Evolutionary conservation across 495 filamentous ascomycete genomes (phyloP), one percentile per base, ranked within the genome.

Genomic region (Penicillium steckii): DNA sequence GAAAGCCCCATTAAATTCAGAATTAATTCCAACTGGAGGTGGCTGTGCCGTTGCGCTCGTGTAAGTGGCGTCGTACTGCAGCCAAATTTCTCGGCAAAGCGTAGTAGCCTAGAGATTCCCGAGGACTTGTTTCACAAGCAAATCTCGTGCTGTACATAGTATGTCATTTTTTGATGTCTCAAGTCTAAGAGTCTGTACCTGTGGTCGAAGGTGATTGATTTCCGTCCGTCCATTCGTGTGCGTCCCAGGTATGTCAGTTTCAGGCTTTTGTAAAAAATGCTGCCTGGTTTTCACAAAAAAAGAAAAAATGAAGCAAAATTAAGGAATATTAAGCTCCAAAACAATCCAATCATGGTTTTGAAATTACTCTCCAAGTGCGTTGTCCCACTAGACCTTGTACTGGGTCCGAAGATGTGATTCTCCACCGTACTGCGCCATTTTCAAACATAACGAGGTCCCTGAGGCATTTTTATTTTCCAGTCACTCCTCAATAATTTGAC

Each of bases 281-380:
- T n/a, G n/a, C n/a, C 33, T 5, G 13, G 8, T 37, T 1, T 15
- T 15, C n/a, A 15, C n/a, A 5, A 37, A 37, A 37, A 37, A 37
- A 10, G 3, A 48, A 22, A 30, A 23, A 23, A 43, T 1, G 25
- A 46, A 15, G 32, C 29, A 33, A 33, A 33, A 48, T 50, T 53
- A 60, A 57, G 45, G 41, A 54, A 57, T 44, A 57, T 55, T 61
- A 64, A 64, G 61, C 61, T 64, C 49, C 55, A 30, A 3, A 8
- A 17, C 18, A 33, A 40, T 24, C 53, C 58, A 62, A 58, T 52
- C 44, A 58, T 24, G 15, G 25, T 8, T 3, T 9, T 23, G 8
- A 41, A 41, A 41, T 41, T 22, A 41, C 21, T 41, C 21, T 9
- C 19, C 21, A 41, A 41, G 38, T 41, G 38, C 18, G 18, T 15